Percentiles rank a stretch among this genome's conserved stretches.
phyloP scores from a whole-genome alignment of 2,329 filamentous ascomycete species.

The Teratosphaeria zuluensis region DNA sequence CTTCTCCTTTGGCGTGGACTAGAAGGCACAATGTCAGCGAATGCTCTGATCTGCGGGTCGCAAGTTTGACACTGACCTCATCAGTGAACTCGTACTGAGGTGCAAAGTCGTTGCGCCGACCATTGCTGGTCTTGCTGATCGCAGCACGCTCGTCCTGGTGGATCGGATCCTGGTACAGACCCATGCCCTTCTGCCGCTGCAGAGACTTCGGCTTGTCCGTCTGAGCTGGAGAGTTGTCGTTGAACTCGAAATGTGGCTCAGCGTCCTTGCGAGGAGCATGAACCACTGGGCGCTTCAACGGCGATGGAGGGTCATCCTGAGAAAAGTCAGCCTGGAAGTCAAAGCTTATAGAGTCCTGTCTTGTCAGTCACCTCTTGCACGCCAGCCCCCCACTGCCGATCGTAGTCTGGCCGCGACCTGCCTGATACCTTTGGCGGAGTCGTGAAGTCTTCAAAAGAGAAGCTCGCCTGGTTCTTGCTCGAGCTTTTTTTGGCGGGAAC shows the following conservation, averaged over 20 bases:
- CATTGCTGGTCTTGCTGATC: constrained; percentile 19
- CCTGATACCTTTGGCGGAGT: constrained; percentile 68
- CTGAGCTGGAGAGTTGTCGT: constrained; percentile 57
- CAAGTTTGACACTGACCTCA: constrained; percentile 22
- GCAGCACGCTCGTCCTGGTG: constrained; percentile 29
- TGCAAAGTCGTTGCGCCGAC: constrained; percentile 57
- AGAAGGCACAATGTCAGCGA: not conserved
- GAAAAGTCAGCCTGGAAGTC: not conserved
- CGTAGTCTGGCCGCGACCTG: constrained; percentile 57
- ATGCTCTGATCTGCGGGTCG: not conserved
- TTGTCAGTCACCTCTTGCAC: constrained; percentile 48
- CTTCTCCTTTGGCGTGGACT: constrained; percentile 10
- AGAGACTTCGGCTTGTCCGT: constrained; percentile 28
- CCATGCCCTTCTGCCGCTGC: constrained; percentile 53
- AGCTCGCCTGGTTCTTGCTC: constrained; percentile 57
- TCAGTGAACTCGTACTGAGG: constrained; percentile 70
- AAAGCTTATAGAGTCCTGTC: not conserved
- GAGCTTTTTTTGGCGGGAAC: constrained; percentile 33
- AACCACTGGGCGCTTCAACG: constrained; percentile 48
- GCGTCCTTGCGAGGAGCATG: constrained; percentile 67
- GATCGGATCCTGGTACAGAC: constrained; percentile 67
- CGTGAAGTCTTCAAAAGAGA: constrained; percentile 80
- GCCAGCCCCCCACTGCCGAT: constrained; percentile 67
- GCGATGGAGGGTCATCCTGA: constrained; percentile 47
- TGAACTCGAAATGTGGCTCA: constrained; percentile 73